These are phyloP conservation scores for Evansstolkia leycettana DNA, from an alignment of 495 filamentous ascomycete species.

Conservation along the genomic window DNA sequence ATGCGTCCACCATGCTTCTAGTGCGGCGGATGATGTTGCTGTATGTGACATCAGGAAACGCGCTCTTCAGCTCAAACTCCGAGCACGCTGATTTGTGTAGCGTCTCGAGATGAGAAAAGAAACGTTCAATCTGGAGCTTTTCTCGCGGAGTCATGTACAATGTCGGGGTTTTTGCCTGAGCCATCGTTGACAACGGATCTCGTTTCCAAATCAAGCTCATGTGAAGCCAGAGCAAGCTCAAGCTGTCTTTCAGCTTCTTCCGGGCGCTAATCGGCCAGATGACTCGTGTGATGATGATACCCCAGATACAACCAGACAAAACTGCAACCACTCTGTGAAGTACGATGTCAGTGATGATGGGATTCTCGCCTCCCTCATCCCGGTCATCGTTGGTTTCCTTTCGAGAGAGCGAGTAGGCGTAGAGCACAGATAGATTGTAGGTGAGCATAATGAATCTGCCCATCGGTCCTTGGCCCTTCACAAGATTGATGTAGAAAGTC, in stretches of 20 bases:
- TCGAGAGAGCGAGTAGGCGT: constrained; percentile 80
- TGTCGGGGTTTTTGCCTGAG: constrained; percentile 34
- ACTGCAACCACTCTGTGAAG: constrained; percentile 88
- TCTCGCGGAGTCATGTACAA: constrained; percentile 76
- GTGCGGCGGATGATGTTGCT: constrained; percentile 65
- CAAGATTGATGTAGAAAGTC: constrained; percentile 83
- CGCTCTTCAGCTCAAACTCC: constrained; percentile 75
- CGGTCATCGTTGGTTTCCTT: constrained; percentile 55
- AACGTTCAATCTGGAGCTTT: constrained; percentile 54
- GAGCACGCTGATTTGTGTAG: constrained; percentile 59
- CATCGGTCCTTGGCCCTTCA: constrained; percentile 72
- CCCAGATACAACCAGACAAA: constrained; percentile 80
- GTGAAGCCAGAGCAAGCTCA: constrained; percentile 77
- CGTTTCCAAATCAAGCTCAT: constrained; percentile 95
- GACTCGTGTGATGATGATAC: constrained; percentile 74
- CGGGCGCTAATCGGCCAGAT: constrained; percentile 92
- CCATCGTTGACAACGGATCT: constrained; percentile 72
- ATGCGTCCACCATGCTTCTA: constrained; percentile 73
- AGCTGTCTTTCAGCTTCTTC: constrained; percentile 70
- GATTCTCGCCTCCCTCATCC: constrained; percentile 75
- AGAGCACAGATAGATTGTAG: constrained; percentile 93
- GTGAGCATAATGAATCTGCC: constrained; percentile 87
- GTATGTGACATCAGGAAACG: constrained; percentile 63
- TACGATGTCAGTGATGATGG: constrained; percentile 76
- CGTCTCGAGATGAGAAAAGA: constrained; percentile 53